A percentile compares a stretch with the other conserved stretches of the same genome.
Evolutionary conservation across 2,329 filamentous ascomycete species (phyloP).

Genomic region (Aureobasidium subglaciale): DNA sequence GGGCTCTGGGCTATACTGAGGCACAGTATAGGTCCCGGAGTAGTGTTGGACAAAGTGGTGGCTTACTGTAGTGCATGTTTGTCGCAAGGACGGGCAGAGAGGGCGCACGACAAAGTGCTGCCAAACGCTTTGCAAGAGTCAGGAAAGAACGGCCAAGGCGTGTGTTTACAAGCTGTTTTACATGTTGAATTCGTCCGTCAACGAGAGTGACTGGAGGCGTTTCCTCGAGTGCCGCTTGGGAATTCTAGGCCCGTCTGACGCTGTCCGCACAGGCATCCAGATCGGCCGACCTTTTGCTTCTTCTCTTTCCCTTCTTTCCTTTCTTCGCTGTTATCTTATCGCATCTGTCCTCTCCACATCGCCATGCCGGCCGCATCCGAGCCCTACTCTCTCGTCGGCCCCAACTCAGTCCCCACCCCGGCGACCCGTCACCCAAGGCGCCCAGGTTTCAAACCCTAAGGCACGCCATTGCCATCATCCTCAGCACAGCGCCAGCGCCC

Average conservation of each 20-base stretch:
- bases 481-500: neutral
- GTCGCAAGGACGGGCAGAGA: neutral
- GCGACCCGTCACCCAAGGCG: neutral
- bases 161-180: neutral
- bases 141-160: neutral
- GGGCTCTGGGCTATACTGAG: no score
- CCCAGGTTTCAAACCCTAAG: slow-evolving; percentile 1
- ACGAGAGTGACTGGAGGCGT: neutral
- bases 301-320: no score
- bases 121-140: neutral
- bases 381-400: neutral
- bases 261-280: neutral
- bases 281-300: neutral
- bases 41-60: neutral
- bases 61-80: slow-evolving; percentile 22
- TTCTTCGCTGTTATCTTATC: slow-evolving; percentile 8
- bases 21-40: neutral
- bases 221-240: neutral
- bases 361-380: neutral
- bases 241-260: neutral
- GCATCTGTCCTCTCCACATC: neutral
- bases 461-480: slow-evolving; percentile 7
- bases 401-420: neutral
- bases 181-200: slow-evolving; percentile 8
- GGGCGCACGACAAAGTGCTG: neutral